These are phyloP conservation scores for Phytomonas francai DNA, from an alignment of 208 protist species.

Conservation along the genomic window DNA sequence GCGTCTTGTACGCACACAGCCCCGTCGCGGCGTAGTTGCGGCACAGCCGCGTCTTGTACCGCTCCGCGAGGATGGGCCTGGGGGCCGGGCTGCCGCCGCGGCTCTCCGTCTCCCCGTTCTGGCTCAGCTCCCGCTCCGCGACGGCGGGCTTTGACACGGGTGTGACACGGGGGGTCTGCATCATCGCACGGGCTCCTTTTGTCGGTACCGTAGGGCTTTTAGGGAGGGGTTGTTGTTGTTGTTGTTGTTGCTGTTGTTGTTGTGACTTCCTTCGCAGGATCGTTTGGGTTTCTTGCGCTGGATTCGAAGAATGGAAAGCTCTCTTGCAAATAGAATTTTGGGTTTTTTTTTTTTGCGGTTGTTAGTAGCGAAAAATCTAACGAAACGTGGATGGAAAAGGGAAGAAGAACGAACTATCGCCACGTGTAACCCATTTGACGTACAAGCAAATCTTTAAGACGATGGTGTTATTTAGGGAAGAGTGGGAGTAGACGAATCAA, in stretches of 20 bases:
- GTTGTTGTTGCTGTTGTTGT: too few relatives aligned
- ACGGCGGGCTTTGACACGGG: neutral
- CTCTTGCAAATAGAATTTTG: neutral
- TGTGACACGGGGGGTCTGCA: neutral
- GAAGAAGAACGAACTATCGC: neutral
- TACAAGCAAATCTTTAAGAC: neutral
- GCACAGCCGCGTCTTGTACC: conserved; percentile 68
- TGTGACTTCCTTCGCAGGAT: too few relatives aligned
- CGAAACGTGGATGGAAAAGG: neutral
- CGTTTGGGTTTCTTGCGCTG: too few relatives aligned
- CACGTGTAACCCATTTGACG: too few relatives aligned
- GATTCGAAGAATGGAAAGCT: too few relatives aligned
- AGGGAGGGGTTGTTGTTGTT: too few relatives aligned
- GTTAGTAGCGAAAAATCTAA: neutral
- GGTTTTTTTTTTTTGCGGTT: neutral
- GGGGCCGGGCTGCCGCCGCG: neutral
- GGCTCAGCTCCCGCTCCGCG: neutral
- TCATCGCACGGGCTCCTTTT: too few relatives aligned
- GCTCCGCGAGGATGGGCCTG: conserved; percentile 13
- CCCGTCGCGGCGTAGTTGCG: conserved; percentile 48
- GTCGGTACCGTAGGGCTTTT: too few relatives aligned
- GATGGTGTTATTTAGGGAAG: neutral
- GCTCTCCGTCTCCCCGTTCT: neutral
- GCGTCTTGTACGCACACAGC: conserved; percentile 50
- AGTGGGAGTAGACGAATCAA: neutral